Evolutionary conservation across 73 alveolate species (phyloP), one percentile per base, ranked within the genome.

Genomic region (Paramecium sonneborni): DNA sequence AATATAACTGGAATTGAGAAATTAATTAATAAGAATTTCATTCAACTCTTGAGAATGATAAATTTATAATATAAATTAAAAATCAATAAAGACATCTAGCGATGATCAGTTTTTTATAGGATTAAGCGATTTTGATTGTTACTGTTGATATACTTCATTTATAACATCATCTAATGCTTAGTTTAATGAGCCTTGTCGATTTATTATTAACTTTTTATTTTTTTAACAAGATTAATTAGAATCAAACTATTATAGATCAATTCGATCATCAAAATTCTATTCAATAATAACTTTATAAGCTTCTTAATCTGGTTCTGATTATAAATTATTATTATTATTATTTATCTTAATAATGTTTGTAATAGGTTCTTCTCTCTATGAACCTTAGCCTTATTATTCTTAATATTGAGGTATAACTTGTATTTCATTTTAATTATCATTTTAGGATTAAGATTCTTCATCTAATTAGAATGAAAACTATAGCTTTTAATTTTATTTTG

Each of bases 301-400:
- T 11, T 26, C 26, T 30, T 62, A 12, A 30, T 62, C 84, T 3
- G 84, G 48, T 6, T 62, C 84, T 26, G 84, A 52, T 52, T 52
- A 30, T 26, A 62, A 15, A 62, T 26, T 32, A 62, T 62, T 62
- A 3, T 62, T 62, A 3, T 62, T 62, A 30, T 62, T 62, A 12
- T 24, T 62, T 12, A 62, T 62, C 24, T 62, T 30, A 26, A 62
- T 62, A 30, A 30, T 12, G 20, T 62, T 62, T 2, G 84, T 62
- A 3, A 30, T 62, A 5, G 84, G 84, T 62, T 62, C 26, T 35
- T 72, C 86, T 34, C 52, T 34, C 26, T 72, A 72, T 12, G 57
- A 72, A 3, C 86, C 86, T 72, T 72, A 72, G 2, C 86, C 86
- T 72, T 62, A 62, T 12, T 72, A 6, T 35, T 72, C 86, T 1